phyloP scores from a whole-genome alignment of 352 stramenopile species.

The Globisporangium radiosum region DNA sequence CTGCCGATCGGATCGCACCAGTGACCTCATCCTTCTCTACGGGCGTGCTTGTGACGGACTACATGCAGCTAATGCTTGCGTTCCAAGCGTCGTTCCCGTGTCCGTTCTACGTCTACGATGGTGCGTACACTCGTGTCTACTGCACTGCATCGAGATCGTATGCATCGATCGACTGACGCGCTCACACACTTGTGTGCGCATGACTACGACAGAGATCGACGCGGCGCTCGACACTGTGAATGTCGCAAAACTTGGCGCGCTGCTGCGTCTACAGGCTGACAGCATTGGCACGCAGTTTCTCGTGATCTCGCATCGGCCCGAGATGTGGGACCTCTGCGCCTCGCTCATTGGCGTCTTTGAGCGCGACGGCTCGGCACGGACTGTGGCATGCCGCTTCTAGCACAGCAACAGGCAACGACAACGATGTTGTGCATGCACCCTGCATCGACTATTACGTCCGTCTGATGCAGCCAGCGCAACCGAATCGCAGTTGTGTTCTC shows the following conservation, averaged over 20 bases:
- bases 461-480: too few relatives aligned
- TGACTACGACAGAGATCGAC: constrained; percentile 22
- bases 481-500: too few relatives aligned
- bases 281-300: constrained; percentile 25
- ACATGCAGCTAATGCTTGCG: constrained; percentile 27
- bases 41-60: background rate
- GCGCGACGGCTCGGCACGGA: constrained; percentile 18
- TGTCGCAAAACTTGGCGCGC: constrained; percentile 19
- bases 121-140: constrained; percentile 9
- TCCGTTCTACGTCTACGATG: constrained; percentile 33
- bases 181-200: too few relatives aligned
- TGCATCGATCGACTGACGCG: background rate
- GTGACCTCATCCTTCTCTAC: too few relatives aligned
- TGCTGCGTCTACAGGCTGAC: constrained; percentile 18
- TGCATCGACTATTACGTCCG: too few relatives aligned
- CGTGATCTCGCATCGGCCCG: constrained; percentile 23
- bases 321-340: constrained; percentile 24
- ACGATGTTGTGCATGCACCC: too few relatives aligned
- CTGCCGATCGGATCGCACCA: too few relatives aligned
- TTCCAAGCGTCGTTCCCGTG: constrained; percentile 30
- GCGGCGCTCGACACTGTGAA: constrained; percentile 32
- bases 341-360: constrained; percentile 27
- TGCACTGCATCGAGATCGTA: background rate
- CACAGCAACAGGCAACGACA: too few relatives aligned
- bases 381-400: constrained; percentile 19